phyloP scores from a whole-genome alignment of 2,329 filamentous ascomycete genomes.

The Botrytis cinerea region DNA sequence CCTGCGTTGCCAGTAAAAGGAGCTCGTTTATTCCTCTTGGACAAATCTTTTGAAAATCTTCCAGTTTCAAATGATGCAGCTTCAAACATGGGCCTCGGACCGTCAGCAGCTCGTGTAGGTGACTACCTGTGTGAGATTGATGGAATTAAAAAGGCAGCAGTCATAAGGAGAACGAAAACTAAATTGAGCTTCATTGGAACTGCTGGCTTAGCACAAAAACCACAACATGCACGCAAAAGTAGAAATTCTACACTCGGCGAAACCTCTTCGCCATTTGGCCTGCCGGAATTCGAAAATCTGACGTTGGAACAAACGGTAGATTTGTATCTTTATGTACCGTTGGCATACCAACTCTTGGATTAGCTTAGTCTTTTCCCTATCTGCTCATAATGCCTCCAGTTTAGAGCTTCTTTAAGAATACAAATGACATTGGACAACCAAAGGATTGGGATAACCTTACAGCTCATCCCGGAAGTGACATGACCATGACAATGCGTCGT shows the following conservation, averaged over 20 bases:
- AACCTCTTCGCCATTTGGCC: neutral
- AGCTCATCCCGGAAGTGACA: neutral
- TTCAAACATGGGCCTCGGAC: neutral
- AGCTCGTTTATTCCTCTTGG: neutral
- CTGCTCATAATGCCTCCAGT: neutral
- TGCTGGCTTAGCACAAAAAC: constrained; percentile 8
- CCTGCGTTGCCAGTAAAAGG: neutral
- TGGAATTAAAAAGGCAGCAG: neutral
- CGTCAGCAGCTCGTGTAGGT: neutral
- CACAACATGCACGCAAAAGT: neutral
- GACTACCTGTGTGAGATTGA: constrained; percentile 6
- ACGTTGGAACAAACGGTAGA: neutral
- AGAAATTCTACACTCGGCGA: neutral
- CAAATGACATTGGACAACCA: neutral
- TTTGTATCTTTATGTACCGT: constrained; percentile 5
- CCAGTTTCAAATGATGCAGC: neutral
- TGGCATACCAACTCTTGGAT: constrained; percentile 8
- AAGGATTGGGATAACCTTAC: neutral
- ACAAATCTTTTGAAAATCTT: neutral
- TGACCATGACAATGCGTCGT: neutral
- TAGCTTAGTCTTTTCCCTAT: neutral
- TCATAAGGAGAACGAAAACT: neutral
- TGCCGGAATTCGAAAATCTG: neutral
- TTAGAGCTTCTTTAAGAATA: accelerated
- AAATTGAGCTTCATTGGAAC: constrained; percentile 13